These are phyloP conservation scores for Prosopis cineraria DNA, from an alignment of 306 rosid genomes.

Conservation along the genomic window DNA sequence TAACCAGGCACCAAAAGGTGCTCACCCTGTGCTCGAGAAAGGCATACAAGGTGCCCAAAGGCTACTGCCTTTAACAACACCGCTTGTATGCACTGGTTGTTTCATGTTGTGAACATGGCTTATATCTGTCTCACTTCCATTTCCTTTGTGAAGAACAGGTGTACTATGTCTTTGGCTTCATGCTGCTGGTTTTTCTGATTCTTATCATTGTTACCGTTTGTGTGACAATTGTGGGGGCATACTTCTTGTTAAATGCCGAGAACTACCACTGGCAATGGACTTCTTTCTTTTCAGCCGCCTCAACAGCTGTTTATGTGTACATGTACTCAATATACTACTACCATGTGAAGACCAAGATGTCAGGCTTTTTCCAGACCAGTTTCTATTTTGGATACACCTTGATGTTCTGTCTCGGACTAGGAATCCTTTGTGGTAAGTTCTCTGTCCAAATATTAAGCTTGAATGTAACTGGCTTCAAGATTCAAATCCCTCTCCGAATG, in stretches of 20 bases:
- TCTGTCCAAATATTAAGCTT: not conserved
- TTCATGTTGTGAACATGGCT: slow-evolving; percentile 16
- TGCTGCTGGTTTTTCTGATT: slow-evolving; percentile 95
- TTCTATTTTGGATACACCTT: slow-evolving; percentile 98
- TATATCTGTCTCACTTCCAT: slow-evolving; percentile 19
- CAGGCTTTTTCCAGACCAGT: slow-evolving; percentile 99
- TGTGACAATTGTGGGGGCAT: slow-evolving; percentile 98
- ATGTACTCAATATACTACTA: slow-evolving; percentile 91
- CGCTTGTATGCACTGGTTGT: not conserved
- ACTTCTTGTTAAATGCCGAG: slow-evolving; percentile 95
- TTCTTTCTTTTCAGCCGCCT: slow-evolving; percentile 99
- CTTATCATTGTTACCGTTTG: slow-evolving; percentile 91
- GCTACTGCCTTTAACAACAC: no score
- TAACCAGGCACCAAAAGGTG: no score
- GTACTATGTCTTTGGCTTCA: slow-evolving; percentile 96
- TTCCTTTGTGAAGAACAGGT: slow-evolving; percentile 68
- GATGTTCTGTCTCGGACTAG: slow-evolving; percentile 98
- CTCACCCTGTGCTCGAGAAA: no score
- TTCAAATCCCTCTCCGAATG: slow-evolving; percentile 19
- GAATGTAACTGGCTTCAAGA: slow-evolving; percentile 21
- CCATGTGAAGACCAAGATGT: slow-evolving; percentile 97
- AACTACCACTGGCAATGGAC: slow-evolving; percentile 99
- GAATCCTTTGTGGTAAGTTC: slow-evolving; percentile 93
- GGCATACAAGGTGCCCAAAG: no score
- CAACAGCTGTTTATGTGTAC: slow-evolving; percentile 94